phyloP scores from a whole-genome alignment of 2,329 filamentous ascomycete genomes.

The Epichloe glyceriae region DNA sequence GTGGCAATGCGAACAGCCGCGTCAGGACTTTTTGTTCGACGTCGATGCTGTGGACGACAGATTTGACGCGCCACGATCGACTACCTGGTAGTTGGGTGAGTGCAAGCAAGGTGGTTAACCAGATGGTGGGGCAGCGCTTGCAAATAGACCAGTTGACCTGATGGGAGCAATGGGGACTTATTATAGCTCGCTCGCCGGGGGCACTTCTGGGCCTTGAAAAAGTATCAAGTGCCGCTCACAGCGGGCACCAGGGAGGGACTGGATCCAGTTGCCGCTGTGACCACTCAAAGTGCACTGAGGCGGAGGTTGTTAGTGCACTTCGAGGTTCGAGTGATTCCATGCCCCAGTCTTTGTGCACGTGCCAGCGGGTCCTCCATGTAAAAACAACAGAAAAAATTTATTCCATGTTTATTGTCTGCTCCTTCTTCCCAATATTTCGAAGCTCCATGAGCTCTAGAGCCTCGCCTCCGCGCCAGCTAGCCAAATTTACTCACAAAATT shows the following conservation, averaged over 20 bases:
- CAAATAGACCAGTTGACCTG: neutral
- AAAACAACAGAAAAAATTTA: constrained; percentile 1
- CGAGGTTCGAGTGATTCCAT: too few relatives aligned
- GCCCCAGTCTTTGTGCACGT: neutral
- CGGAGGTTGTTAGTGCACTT: too few relatives aligned
- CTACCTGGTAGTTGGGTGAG: neutral
- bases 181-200: neutral
- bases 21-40: neutral
- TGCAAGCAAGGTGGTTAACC: neutral
- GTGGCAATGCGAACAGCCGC: neutral
- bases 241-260: too few relatives aligned
- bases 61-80: constrained; percentile 1
- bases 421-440: neutral
- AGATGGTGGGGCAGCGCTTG: constrained; percentile 2
- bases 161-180: neutral
- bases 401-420: accelerated
- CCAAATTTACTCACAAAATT: neutral
- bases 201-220: too few relatives aligned
- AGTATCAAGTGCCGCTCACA: too few relatives aligned
- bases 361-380: neutral
- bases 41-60: neutral
- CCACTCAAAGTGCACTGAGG: too few relatives aligned
- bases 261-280: too few relatives aligned
- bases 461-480: neutral
- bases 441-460: neutral